phyloP scores from a whole-genome alignment of 805 yeast genomes.

The Cyberlindnera japonica region DNA sequence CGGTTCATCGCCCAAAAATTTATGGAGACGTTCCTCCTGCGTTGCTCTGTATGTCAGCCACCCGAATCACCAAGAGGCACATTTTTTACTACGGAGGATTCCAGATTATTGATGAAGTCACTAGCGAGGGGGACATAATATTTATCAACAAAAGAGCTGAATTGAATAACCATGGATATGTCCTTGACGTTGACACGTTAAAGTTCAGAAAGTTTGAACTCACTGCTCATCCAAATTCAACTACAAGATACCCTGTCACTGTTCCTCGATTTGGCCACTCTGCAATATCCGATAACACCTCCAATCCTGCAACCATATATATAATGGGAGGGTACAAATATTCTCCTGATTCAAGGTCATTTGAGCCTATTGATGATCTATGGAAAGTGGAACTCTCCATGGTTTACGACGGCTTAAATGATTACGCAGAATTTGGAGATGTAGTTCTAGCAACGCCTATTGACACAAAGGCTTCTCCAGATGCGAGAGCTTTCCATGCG shows the following conservation, averaged over 20 bases:
- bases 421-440: slow-evolving; percentile 36
- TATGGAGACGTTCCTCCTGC: slow-evolving; percentile 50
- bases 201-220: slow-evolving; percentile 46
- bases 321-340: slow-evolving; percentile 49
- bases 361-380: slow-evolving; percentile 36
- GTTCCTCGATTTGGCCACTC: slow-evolving; percentile 40
- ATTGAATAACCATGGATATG: slow-evolving; percentile 51
- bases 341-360: slow-evolving; percentile 25
- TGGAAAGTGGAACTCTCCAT: slow-evolving; percentile 41
- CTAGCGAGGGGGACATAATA: slow-evolving; percentile 32
- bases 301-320: slow-evolving; percentile 33
- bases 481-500: slow-evolving; percentile 36
- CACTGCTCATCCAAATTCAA: slow-evolving; percentile 31
- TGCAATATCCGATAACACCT: slow-evolving; percentile 27
- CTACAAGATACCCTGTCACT: slow-evolving; percentile 30
- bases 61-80: slow-evolving; percentile 51
- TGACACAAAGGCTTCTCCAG: slow-evolving; percentile 11
- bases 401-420: slow-evolving; percentile 32
- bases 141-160: slow-evolving; percentile 38
- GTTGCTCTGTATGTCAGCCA: slow-evolving; percentile 44
- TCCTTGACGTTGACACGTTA: slow-evolving; percentile 50
- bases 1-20: slow-evolving; percentile 32
- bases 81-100: slow-evolving; percentile 71
- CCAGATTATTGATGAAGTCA: slow-evolving; percentile 32
- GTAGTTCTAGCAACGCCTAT: slow-evolving; percentile 33